Percentiles rank a stretch among this genome's conserved stretches.
These are phyloP conservation scores for Blastomyces parvus DNA, from an alignment of 2,329 filamentous ascomycete species.

Conservation along the genomic window DNA sequence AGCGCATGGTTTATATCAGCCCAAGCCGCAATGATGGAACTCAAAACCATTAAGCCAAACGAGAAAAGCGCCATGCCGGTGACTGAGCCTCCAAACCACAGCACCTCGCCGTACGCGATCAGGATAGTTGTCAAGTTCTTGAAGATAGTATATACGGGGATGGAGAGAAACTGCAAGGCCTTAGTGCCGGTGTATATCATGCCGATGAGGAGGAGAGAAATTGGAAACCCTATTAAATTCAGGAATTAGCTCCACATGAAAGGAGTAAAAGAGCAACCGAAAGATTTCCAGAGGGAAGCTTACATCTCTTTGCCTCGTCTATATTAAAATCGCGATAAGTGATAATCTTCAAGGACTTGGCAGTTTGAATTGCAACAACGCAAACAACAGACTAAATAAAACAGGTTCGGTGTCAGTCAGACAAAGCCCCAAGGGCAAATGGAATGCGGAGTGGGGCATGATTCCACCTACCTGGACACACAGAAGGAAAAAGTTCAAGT, in stretches of 20 bases:
- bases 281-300: constrained; percentile 24
- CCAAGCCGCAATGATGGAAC: constrained; percentile 91
- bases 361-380: constrained; percentile 69
- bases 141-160: constrained; percentile 98
- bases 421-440: not conserved
- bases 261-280: not conserved
- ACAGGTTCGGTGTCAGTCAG: not conserved
- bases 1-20: constrained; percentile 87
- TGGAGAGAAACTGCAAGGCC: constrained; percentile 89
- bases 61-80: constrained; percentile 80
- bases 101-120: constrained; percentile 94
- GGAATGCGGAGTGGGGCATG: not conserved
- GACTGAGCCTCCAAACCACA: constrained; percentile 95
- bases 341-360: constrained; percentile 74
- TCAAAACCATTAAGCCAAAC: constrained; percentile 93
- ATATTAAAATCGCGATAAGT: constrained; percentile 73
- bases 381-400: constrained; percentile 69
- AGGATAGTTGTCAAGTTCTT: constrained; percentile 99
- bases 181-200: constrained; percentile 99
- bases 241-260: not conserved
- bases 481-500: constrained; percentile 86
- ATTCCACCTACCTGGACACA: constrained; percentile 68
- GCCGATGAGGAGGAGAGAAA: constrained; percentile 87
- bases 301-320: constrained; percentile 89
- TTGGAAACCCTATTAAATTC: constrained; percentile 70